A percentile compares a stretch with the other conserved stretches of the same genome.
Conservation (phyloP, 257 asterid species). For the Primulina tabacum region DNA sequence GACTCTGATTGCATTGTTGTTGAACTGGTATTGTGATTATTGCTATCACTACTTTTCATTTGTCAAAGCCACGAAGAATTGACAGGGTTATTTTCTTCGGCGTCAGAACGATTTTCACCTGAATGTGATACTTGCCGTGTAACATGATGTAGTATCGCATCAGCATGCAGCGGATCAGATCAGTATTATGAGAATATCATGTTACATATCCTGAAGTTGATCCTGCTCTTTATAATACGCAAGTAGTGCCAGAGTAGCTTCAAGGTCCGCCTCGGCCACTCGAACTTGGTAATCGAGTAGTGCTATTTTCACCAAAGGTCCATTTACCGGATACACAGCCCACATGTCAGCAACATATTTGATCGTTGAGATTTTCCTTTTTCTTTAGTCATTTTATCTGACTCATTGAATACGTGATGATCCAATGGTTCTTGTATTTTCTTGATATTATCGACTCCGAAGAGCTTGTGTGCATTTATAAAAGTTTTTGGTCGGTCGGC, state of each 20-base stretch:
- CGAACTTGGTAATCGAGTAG: conserved; percentile 45
- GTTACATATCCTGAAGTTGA: conserved; percentile 40
- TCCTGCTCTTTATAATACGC: conserved; percentile 44
- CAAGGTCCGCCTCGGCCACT: conserved; percentile 54
- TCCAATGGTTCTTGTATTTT: too few relatives aligned
- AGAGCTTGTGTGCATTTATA: conserved; percentile 67
- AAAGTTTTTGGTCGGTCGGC: conserved; percentile 72
- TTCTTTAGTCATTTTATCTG: too few relatives aligned
- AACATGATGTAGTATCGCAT: conserved; percentile 27
- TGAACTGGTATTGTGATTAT: too few relatives aligned
- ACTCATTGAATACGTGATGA: too few relatives aligned
- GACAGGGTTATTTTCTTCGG: conserved; percentile 41
- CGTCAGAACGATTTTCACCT: conserved; percentile 29
- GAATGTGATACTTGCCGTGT: conserved; percentile 1
- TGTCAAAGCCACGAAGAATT: conserved; percentile 44
- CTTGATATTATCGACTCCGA: conserved; percentile 54
- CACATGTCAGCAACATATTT: conserved; percentile 63
- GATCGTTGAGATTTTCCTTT: conserved; percentile 30
- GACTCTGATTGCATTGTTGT: too few relatives aligned
- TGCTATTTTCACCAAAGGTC: conserved; percentile 51
- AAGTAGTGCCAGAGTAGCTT: conserved; percentile 53
- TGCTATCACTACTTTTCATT: conserved; percentile 22
- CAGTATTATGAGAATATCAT: conserved; percentile 34
- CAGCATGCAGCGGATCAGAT: conserved; percentile 30
- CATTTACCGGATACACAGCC: conserved; percentile 57